These are phyloP conservation scores for Basidiobolus meristosporus DNA, from an alignment of 371 early-diverging fungal species.

Conservation along the genomic window DNA sequence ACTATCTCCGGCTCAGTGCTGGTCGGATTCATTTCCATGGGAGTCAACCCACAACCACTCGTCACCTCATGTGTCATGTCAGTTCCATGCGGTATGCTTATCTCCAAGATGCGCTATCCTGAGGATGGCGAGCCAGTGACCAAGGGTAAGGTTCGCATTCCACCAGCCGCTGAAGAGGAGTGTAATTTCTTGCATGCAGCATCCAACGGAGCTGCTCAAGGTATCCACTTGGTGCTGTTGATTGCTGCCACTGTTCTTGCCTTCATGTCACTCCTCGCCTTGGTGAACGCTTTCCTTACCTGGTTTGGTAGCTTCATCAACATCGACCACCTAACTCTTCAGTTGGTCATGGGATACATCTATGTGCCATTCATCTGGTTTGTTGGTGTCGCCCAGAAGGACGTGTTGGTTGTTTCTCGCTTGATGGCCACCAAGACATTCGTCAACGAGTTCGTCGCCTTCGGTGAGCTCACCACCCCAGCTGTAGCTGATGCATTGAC, in stretches of 20 bases:
- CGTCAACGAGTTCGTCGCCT: slow-evolving; percentile 84
- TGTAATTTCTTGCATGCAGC: slow-evolving; percentile 70
- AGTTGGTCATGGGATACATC: slow-evolving; percentile 55
- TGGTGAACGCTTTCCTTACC: slow-evolving; percentile 49
- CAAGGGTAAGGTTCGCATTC: slow-evolving; percentile 32
- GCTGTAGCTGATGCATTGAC: slow-evolving; percentile 1
- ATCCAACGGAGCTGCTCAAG: slow-evolving; percentile 69
- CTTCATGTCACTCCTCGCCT: slow-evolving; percentile 45
- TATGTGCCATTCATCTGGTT: slow-evolving; percentile 67
- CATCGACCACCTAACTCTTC: slow-evolving; percentile 34
- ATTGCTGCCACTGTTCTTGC: slow-evolving; percentile 61
- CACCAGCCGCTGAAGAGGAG: slow-evolving; percentile 37
- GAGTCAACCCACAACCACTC: slow-evolving; percentile 37
- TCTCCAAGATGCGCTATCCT: slow-evolving; percentile 74
- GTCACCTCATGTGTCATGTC: slow-evolving; percentile 85
- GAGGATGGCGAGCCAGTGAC: slow-evolving; percentile 69
- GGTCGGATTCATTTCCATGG: slow-evolving; percentile 45
- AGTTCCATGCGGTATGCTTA: slow-evolving; percentile 66
- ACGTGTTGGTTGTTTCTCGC: slow-evolving; percentile 41
- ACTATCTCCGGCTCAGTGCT: slow-evolving; percentile 83
- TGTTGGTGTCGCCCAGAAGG: slow-evolving; percentile 47
- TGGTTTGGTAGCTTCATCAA: slow-evolving; percentile 59
- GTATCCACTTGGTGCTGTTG: slow-evolving; percentile 52
- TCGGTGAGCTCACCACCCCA: too few species aligned
- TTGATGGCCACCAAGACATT: slow-evolving; percentile 74